A percentile compares a stretch with the other conserved stretches of the same genome.
Conservation (phyloP, 179 eudicot species). For the Camellia oleifera region DNA sequence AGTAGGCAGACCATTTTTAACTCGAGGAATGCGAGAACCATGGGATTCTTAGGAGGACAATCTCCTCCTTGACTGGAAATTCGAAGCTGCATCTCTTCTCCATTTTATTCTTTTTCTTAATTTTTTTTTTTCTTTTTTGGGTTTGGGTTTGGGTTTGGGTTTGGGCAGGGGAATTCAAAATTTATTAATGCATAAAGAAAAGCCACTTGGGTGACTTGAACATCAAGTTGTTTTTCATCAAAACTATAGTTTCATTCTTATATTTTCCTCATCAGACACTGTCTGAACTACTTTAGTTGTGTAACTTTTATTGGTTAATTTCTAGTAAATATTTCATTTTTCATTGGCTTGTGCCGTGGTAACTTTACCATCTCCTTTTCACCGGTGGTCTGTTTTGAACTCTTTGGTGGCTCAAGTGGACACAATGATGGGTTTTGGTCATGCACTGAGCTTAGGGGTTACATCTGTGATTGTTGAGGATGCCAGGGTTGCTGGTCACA, state of each 20-base stretch:
- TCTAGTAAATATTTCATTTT: slow-evolving; percentile 11
- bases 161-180: background rate
- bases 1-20: background rate
- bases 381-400: slow-evolving; percentile 70
- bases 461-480: slow-evolving; percentile 79
- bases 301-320: background rate
- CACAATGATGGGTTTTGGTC: slow-evolving; percentile 44
- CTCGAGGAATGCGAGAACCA: background rate
- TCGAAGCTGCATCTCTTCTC: background rate
- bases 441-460: slow-evolving; percentile 61
- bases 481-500: slow-evolving; percentile 77
- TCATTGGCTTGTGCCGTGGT: slow-evolving; percentile 43
- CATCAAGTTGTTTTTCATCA: background rate
- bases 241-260: background rate
- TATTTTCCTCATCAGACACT: background rate
- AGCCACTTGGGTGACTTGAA: background rate
- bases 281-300: background rate
- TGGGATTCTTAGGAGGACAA: background rate
- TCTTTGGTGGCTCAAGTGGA: slow-evolving; percentile 71
- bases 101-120: background rate
- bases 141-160: background rate
- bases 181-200: background rate
- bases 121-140: background rate
- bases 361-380: slow-evolving; percentile 77
- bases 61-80: slow-evolving; percentile 3